Percentiles rank a stretch among this genome's conserved stretches.
Evolutionary conservation across 2,329 filamentous ascomycete species (phyloP).

Genomic region (Alternaria consortialis): DNA sequence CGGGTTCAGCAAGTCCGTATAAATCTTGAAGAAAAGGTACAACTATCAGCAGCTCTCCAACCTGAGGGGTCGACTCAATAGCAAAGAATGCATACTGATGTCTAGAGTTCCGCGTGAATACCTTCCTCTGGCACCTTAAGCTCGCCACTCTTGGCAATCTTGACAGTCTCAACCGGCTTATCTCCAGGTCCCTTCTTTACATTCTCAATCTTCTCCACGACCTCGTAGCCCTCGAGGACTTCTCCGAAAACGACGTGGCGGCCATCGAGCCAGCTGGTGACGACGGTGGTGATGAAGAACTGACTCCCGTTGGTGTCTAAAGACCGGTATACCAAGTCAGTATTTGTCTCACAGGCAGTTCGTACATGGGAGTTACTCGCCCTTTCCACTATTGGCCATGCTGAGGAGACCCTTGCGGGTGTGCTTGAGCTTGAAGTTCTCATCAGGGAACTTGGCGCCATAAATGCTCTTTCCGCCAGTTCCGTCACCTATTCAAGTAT

Average conservation of each 20-base stretch:
- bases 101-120: conserved; percentile 90
- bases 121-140: conserved; percentile 85
- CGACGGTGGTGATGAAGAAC: conserved; percentile 88
- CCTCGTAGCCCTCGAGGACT: conserved; percentile 84
- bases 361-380: background rate
- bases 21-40: conserved; percentile 54
- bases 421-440: conserved; percentile 97
- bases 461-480: conserved; percentile 91
- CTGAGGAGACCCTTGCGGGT: conserved; percentile 81
- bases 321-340: background rate
- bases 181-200: conserved; percentile 71
- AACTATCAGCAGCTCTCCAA: conserved; percentile 55
- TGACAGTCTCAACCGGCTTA: conserved; percentile 74
- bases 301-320: conserved; percentile 74
- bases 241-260: conserved; percentile 89
- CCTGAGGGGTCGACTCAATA: conserved; percentile 29
- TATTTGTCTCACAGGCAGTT: background rate
- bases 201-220: conserved; percentile 82
- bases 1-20: conserved; percentile 55
- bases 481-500: conserved; percentile 65
- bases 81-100: conserved; percentile 31
- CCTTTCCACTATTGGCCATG: conserved; percentile 62
- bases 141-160: conserved; percentile 85
- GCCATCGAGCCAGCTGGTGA: conserved; percentile 84
- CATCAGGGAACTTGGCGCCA: conserved; percentile 82